These are phyloP conservation scores for Theileria annulata DNA, from an alignment of 169 alveolate genomes.

Conservation along the genomic window DNA sequence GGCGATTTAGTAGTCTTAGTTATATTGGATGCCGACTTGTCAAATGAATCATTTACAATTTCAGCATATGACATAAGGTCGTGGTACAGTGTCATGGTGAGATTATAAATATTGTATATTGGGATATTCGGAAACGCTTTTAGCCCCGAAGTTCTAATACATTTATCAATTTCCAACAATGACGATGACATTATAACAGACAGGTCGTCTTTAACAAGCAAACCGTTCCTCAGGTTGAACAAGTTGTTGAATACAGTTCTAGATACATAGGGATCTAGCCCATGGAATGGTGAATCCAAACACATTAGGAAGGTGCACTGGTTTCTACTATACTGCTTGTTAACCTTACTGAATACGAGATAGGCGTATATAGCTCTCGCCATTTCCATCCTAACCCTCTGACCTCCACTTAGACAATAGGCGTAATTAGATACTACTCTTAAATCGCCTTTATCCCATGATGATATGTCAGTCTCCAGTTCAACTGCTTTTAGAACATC, in stretches of 20 bases:
- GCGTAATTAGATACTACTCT: slow-evolving; percentile 59
- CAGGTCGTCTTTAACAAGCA: slow-evolving; percentile 45
- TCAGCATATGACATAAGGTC: background rate
- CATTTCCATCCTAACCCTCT: slow-evolving; percentile 87
- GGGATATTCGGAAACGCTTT: background rate
- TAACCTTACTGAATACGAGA: slow-evolving; percentile 58
- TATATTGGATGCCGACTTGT: background rate
- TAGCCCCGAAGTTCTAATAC: background rate
- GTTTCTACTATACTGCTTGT: slow-evolving; percentile 17
- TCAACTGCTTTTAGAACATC: slow-evolving; percentile 32
- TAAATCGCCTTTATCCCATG: slow-evolving; percentile 60
- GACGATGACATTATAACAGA: slow-evolving; percentile 42
- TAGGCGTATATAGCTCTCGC: slow-evolving; percentile 90
- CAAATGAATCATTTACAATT: background rate
- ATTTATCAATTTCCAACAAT: background rate
- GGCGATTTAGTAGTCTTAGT: background rate
- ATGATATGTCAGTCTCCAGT: slow-evolving; percentile 37
- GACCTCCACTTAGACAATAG: slow-evolving; percentile 88
- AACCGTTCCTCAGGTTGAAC: slow-evolving; percentile 40
- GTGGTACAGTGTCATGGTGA: background rate
- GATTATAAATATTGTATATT: background rate
- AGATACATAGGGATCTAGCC: slow-evolving; percentile 71
- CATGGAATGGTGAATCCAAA: slow-evolving; percentile 71
- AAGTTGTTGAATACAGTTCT: slow-evolving; percentile 68
- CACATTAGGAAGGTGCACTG: slow-evolving; percentile 64